Conservation (phyloP, 257 asterid genomes). For the Primulina tabacum region DNA sequence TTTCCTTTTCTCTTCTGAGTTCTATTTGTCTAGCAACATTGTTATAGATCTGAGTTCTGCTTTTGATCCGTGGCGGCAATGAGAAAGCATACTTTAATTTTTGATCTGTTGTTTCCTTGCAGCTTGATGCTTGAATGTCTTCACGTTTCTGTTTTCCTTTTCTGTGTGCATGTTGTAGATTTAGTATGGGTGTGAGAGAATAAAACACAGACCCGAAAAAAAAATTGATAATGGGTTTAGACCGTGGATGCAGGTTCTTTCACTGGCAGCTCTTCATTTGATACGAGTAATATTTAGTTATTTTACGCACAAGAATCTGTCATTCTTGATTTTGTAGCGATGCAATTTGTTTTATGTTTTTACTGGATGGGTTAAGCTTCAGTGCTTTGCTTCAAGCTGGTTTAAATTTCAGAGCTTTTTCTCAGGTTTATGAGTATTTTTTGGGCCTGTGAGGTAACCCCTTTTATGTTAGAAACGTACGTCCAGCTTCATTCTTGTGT, state of each 20-base stretch:
- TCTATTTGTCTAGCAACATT: neutral
- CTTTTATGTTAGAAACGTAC: neutral
- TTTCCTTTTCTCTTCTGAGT: constrained; percentile 1
- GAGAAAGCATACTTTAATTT: constrained; percentile 22
- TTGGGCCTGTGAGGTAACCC: neutral
- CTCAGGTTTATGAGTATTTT: neutral
- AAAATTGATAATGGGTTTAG: constrained; percentile 14
- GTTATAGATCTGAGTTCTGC: constrained; percentile 33
- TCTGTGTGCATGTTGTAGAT: constrained; percentile 11
- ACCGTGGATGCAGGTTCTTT: constrained; percentile 3
- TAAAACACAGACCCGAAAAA: neutral
- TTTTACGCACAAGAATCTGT: neutral
- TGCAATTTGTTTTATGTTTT: neutral
- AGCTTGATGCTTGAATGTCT: constrained; percentile 4
- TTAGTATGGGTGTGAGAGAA: constrained; percentile 1
- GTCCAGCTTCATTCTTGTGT: constrained; percentile 9
- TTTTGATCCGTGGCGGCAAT: constrained; percentile 34
- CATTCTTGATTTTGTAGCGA: neutral
- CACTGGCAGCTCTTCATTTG: constrained; percentile 5
- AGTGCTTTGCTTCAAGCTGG: constrained; percentile 17
- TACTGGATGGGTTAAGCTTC: constrained; percentile 1
- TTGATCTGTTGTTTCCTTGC: constrained; percentile 25
- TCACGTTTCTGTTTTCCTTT: constrained; percentile 9
- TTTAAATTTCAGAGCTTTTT: constrained; percentile 11
- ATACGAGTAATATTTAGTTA: constrained; percentile 6